Conservation (phyloP, 768 basidiomycete genomes). For the Calocera viscosa region DNA sequence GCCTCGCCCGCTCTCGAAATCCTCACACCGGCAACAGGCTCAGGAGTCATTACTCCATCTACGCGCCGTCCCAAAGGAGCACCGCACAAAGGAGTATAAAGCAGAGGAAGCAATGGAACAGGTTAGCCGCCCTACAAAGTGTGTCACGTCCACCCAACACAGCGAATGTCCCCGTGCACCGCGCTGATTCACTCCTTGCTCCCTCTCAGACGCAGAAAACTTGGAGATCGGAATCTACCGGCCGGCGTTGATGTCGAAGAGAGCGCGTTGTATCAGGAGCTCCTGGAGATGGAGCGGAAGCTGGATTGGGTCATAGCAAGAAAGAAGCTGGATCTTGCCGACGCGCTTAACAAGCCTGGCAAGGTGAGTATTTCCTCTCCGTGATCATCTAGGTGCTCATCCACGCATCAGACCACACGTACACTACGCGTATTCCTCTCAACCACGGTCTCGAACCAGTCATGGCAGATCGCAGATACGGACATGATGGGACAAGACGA, state of each 20-base stretch:
- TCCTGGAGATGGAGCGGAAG: slow-evolving; percentile 79
- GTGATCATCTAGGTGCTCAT: not conserved
- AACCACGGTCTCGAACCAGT: slow-evolving; percentile 72
- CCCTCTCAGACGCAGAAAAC: not conserved
- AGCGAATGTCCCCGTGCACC: not conserved
- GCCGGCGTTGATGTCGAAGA: slow-evolving; percentile 39
- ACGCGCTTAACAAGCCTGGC: slow-evolving; percentile 62
- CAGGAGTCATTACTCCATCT: too few species aligned
- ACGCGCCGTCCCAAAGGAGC: too few species aligned
- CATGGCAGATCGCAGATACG: slow-evolving; percentile 51
- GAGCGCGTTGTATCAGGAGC: slow-evolving; percentile 72
- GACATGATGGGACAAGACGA: slow-evolving; percentile 32
- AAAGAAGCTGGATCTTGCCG: slow-evolving; percentile 82
- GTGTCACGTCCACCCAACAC: not conserved
- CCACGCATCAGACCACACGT: slow-evolving; percentile 49
- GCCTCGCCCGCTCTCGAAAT: too few species aligned
- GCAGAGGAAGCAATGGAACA: not conserved
- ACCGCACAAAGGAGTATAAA: not conserved
- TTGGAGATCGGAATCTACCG: not conserved
- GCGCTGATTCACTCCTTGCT: not conserved
- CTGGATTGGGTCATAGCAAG: slow-evolving; percentile 91
- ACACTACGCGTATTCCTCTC: slow-evolving; percentile 77
- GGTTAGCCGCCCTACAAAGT: not conserved
- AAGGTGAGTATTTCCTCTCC: slow-evolving; percentile 37
- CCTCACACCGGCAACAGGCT: too few species aligned